Evolutionary conservation across 257 asterid species (phyloP).

Genomic region (Plantago elongata): DNA sequence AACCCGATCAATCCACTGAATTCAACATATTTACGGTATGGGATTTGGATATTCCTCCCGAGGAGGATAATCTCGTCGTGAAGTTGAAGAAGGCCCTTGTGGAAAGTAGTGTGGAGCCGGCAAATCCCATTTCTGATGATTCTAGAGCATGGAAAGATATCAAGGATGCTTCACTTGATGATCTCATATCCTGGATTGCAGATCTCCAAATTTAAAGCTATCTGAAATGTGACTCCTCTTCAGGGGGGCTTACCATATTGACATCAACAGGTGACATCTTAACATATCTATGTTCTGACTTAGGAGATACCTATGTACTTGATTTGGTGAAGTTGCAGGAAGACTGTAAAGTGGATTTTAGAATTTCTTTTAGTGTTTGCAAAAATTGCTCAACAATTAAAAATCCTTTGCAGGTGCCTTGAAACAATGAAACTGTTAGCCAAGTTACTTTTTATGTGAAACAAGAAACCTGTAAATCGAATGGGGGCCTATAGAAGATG

Average conservation of each 20-base stretch:
- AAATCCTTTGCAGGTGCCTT: too few species aligned
- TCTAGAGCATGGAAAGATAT: conserved; percentile 19
- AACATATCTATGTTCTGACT: too few species aligned
- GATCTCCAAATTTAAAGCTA: conserved; percentile 29
- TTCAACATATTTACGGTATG: conserved; percentile 38
- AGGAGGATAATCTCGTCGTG: conserved; percentile 26
- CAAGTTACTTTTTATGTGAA: too few species aligned
- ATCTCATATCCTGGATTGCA: conserved; percentile 47
- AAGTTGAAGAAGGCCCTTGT: conserved; percentile 35
- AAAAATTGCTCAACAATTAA: too few species aligned
- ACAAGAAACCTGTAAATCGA: too few species aligned
- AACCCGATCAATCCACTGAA: conserved; percentile 25
- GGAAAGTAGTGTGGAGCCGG: conserved; percentile 20
- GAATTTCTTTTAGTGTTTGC: too few species aligned
- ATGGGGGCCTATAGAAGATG: too few species aligned
- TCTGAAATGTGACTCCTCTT: not conserved
- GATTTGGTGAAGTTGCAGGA: too few species aligned
- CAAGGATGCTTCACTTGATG: conserved; percentile 33
- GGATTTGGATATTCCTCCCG: conserved; percentile 36
- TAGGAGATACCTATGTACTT: too few species aligned
- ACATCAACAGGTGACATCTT: too few species aligned
- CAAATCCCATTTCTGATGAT: conserved; percentile 26
- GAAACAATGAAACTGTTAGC: too few species aligned
- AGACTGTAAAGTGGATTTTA: too few species aligned
- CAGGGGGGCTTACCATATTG: not conserved